Evolutionary conservation across 169 alveolate genomes (phyloP), one percentile per base, ranked within the genome.

Genomic region (Toxoplasma gondii): DNA sequence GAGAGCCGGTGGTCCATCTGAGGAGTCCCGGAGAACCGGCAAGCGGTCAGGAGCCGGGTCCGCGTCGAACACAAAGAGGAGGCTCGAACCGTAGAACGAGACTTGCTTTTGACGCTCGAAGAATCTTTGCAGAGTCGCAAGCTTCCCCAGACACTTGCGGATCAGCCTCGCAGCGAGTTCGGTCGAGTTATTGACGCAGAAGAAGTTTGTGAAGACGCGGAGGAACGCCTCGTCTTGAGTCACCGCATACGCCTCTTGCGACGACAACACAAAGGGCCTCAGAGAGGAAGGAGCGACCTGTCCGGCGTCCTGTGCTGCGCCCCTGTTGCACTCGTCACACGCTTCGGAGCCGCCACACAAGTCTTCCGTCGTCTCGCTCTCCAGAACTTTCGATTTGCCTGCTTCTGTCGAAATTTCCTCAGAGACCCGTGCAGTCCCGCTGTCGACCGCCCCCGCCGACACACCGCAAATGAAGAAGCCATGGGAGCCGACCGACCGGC

Each of bases 391-490:
- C 74, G 67, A 9, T 64, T 64, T 31, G 34, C 74, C 74, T 27
- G 74, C 74, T 27, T 64, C 74, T 16, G n/a, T 31, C 9, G 19
- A 9, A 27, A 31, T 31, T 64, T 4, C 74, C 74, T 64, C n/a
- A 4, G n/a, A 10, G n/a, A 16, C 74, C n/a, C 31, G 74, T 1
- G 74, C 74, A 7, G 7, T 31, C 5, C 31, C 34, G 29, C 31
- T 64, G 74, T 64, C 74, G 7, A 64, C 74, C n/a, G 74, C 74
- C 74, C 34, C 74, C 34, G 74, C 86, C 64, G 84, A 45, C 58
- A 88, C 92, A 1, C 92, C 92, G 84, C 92, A 88, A 41, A 88
- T 53, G 19, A 53, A 41, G 58, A 88, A 88, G 92, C 92, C 92
- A 38, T 88, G 92, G 44, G 92, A 36, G 19, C 84, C 92, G 49